A percentile compares a stretch with the other conserved stretches of the same genome.
phyloP scores from a whole-genome alignment of 2,329 filamentous ascomycete species.

The Paraphoma sp. region DNA sequence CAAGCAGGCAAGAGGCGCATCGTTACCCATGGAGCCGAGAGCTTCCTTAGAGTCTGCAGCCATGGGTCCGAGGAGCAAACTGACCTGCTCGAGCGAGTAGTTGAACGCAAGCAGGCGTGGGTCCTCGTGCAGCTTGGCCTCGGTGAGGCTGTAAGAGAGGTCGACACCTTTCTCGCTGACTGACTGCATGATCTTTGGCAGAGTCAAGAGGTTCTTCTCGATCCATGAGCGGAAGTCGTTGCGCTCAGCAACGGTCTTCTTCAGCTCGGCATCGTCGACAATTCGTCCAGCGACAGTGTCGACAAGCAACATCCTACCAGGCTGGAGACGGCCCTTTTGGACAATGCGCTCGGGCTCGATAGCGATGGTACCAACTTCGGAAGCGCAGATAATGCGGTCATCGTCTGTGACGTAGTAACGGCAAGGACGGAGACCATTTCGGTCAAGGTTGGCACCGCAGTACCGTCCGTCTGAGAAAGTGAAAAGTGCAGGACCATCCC shows the following conservation, averaged over 20 bases:
- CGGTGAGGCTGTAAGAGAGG: constrained; percentile 71
- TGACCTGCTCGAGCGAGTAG: constrained; percentile 95
- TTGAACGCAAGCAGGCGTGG: constrained; percentile 85
- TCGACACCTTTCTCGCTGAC: constrained; percentile 66
- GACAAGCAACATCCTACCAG: constrained; percentile 94
- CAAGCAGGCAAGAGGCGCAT: constrained; percentile 89
- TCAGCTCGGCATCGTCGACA: constrained; percentile 92
- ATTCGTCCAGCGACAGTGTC: constrained; percentile 91
- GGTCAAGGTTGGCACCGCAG: constrained; percentile 95
- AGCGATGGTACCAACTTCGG: constrained; percentile 90
- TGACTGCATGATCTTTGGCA: constrained; percentile 75
- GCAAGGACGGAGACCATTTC: constrained; percentile 93
- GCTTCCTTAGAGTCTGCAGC: constrained; percentile 97
- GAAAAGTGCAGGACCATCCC: constrained; percentile 96
- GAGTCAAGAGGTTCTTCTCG: constrained; percentile 80
- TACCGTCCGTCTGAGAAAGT: constrained; percentile 96
- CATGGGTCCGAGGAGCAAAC: constrained; percentile 90
- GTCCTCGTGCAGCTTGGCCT: constrained; percentile 79
- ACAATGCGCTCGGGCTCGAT: constrained; percentile 90
- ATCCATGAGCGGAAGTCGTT: constrained; percentile 90
- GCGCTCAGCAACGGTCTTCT: constrained; percentile 83
- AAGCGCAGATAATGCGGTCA: constrained; percentile 95
- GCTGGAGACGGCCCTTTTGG: constrained; percentile 92
- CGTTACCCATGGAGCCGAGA: constrained; percentile 96
- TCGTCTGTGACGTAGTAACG: constrained; percentile 97